Base-by-base conservation (phyloP, 345 rosid species). In the Aurinia saxatilis region DNA sequence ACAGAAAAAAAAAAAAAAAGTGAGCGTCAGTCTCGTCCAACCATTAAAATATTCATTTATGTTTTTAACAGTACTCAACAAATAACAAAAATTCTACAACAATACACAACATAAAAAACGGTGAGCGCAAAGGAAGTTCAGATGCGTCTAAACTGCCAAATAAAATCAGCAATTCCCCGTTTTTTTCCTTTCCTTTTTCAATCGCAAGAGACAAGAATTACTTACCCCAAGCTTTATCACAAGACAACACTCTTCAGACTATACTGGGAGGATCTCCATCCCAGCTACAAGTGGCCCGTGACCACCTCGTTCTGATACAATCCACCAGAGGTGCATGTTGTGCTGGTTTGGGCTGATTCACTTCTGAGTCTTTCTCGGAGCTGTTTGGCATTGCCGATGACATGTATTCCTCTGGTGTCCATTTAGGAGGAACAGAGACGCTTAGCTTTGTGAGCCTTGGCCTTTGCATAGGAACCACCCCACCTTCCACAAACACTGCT, bases 391-490 rank as follows among this genome's bases (percentile, higher is more conserved):
- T 63, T 39, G 77, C 84, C 52, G 81, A 82, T 1, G 95, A 67
- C 95, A 90, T 76, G 83, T 81, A 95, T 72, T 95, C 99, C 77
- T 90, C 96, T 0, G 92, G 96, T 18, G 93, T 95, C 99, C 99
- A 95, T 68, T 92, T 82, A n/a, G 99, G 99, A 19, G 99, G 99
- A 58, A 88, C 99, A 30, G 96, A 82, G 53, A 95, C 99, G 73
- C 69, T 86, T 58, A 95, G 70, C 64, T 84, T 95, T n/a, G 95
- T 86, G 19, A 95, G 96, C 76, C 99, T 71, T 35, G 99, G 99
- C 73, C 97, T 88, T 61, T 95, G 99, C 46, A 74, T 64, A 0
- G 97, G 93, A 38, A 65, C 77, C 54, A 75, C 84, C 8, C 82
- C 79, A 33, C 84, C 83, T 5, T 65, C 63, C 38, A 62, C 68